A percentile compares a stretch with the other conserved stretches of the same genome.
Evolutionary conservation across 495 filamentous ascomycete species (phyloP).

Genomic region (Tetracladium marchalianum): DNA sequence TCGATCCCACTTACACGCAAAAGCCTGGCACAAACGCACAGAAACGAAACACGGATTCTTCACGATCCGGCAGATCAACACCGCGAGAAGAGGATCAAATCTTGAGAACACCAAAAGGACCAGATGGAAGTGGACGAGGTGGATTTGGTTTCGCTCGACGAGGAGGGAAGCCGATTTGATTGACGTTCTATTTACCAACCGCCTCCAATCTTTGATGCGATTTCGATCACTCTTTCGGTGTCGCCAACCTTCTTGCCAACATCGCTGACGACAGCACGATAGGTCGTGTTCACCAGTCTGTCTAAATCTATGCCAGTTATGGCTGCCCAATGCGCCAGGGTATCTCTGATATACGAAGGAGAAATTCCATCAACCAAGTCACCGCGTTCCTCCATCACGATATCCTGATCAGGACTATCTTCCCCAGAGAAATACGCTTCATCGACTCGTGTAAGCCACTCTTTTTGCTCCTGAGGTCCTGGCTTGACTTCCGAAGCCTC

Average conservation of each 20-base stretch:
- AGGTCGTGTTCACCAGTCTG: constrained; percentile 73
- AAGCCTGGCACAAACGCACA: constrained; percentile 48
- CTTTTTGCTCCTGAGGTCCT: constrained; percentile 64
- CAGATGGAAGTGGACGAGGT: constrained; percentile 64
- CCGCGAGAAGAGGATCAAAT: constrained; percentile 36
- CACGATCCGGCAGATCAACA: constrained; percentile 31
- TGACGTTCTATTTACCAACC: constrained; percentile 60
- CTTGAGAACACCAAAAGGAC: constrained; percentile 61
- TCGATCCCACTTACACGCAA: constrained; percentile 59
- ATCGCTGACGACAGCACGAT: constrained; percentile 87
- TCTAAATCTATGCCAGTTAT: constrained; percentile 59
- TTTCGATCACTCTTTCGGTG: constrained; percentile 74
- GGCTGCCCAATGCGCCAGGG: constrained; percentile 62
- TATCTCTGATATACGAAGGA: constrained; percentile 41
- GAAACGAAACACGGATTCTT: constrained; percentile 36
- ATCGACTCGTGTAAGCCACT: constrained; percentile 79
- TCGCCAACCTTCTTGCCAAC: constrained; percentile 68
- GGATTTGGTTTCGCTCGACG: constrained; percentile 45
- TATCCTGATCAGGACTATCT: constrained; percentile 37
- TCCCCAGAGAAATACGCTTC: constrained; percentile 88
- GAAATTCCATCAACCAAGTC: constrained; percentile 46
- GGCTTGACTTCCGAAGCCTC: constrained; percentile 38
- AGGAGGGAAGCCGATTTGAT: constrained; percentile 17
- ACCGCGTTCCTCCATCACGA: background rate
- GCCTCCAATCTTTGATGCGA: constrained; percentile 87